A percentile compares a stretch with the other conserved stretches of the same genome.
These are phyloP conservation scores for Talinum fruticosum DNA, from an alignment of 148 eudicot genomes.

Conservation along the genomic window DNA sequence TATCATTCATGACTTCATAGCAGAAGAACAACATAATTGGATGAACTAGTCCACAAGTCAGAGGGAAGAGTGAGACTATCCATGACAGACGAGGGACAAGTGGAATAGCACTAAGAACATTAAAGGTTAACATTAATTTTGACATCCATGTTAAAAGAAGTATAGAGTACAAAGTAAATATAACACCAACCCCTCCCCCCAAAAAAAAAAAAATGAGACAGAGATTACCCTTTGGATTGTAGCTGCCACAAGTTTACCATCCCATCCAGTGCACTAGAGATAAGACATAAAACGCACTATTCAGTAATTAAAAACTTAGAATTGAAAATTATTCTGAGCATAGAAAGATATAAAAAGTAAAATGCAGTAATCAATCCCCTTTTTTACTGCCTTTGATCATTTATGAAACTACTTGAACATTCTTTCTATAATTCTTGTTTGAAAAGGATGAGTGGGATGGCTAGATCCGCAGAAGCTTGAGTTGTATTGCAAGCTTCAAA, in stretches of 20 bases:
- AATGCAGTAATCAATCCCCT: neutral
- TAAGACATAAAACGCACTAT: neutral
- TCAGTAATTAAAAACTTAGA: conserved; percentile 12
- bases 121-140: neutral
- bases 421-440: too few relatives aligned
- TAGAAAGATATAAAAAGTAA: neutral
- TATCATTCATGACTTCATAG: too few relatives aligned
- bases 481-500: too few relatives aligned
- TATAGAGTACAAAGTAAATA: neutral
- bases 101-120: neutral
- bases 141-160: neutral
- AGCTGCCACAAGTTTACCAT: conserved; percentile 83
- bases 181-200: too few relatives aligned
- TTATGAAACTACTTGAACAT: too few relatives aligned
- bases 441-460: too few relatives aligned
- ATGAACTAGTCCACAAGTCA: too few relatives aligned
- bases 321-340: neutral
- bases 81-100: too few relatives aligned
- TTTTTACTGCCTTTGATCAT: too few relatives aligned
- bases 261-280: conserved; percentile 88
- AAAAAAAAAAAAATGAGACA: neutral
- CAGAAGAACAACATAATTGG: too few relatives aligned
- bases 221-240: conserved; percentile 68
- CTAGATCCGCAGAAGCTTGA: too few relatives aligned
- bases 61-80: too few relatives aligned